Evolutionary conservation across 495 filamentous ascomycete species (phyloP), one percentile per base, ranked within the genome.

Genomic region (Penicillium goetzii): DNA sequence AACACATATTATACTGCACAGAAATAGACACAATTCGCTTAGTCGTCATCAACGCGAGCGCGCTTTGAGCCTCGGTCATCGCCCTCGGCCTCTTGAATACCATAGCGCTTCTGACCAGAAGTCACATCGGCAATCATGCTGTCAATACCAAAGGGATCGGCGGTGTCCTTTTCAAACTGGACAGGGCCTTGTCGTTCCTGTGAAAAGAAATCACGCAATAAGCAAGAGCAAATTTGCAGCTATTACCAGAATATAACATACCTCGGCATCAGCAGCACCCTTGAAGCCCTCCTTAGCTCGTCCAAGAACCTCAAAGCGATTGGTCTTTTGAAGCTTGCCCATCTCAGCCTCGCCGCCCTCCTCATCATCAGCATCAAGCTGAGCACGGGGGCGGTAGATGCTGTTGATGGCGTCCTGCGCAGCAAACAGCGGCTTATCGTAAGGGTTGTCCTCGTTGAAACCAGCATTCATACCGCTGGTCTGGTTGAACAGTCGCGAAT

Each of bases 381-480:
- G 85, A 25, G 90, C 85, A 43, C 86, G 81, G 8, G 96, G 93
- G 28, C 93, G 85, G 76, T 99, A 99, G 58, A 99, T 98, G 74
- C 89, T 92, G 76, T 86, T 93, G 67, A 97, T 92, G 5, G 94
- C 96, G 72, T 99, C 93, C 77, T 97, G 92, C 56, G 94, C 95
- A 12, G 93, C 93, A 74, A 99, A 99, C 19, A 99, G 80, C 55
- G 96, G 95, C 75, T 97, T 97, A 76, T 98, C 96, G 80, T 98
- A 99, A 1, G 88, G 87, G 68, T 99, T 92, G 73, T 99, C 96
- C 75, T 99, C 95, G 74, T 99, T 99, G 84, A 97, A 94, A 23
- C 95, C 96, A 34, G 84, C 73, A 65, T 89, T 86, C 77, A 99
- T 95, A 14, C 93, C 96, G 68, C 88, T 91, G 21, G 86, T 90